Percentiles rank a stretch among this genome's conserved stretches.
Conservation (phyloP, 768 basidiomycete species). For the Lactarius tabidus region DNA sequence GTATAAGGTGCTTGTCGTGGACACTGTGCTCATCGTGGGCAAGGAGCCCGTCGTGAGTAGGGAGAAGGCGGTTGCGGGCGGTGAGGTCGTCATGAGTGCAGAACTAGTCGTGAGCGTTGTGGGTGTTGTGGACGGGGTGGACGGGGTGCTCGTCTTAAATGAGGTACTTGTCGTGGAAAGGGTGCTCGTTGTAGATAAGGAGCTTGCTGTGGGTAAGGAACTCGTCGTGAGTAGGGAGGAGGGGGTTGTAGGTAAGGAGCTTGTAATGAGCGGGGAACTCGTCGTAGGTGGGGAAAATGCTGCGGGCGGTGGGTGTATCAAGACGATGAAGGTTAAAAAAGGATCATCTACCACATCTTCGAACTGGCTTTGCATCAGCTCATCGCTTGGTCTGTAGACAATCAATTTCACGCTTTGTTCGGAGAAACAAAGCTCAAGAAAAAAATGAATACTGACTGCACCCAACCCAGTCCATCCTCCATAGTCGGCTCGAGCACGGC, state of each 20-base stretch:
- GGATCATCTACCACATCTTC: neutral
- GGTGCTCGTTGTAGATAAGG: neutral
- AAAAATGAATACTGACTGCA: neutral
- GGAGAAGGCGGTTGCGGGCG: too few species aligned
- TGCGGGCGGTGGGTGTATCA: slow-evolving; percentile 5
- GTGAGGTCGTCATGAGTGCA: too few species aligned
- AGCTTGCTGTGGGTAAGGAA: neutral
- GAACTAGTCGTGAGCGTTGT: too few species aligned
- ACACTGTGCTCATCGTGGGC: neutral
- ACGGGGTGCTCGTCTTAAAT: neutral
- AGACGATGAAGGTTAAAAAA: slow-evolving; percentile 14
- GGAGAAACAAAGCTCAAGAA: neutral
- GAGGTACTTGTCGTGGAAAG: neutral
- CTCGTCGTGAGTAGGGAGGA: neutral
- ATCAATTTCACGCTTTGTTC: neutral
- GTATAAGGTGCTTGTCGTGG: too few species aligned
- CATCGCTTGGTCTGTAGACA: slow-evolving; percentile 4
- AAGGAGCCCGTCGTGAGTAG: too few species aligned
- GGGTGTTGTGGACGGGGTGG: too few species aligned
- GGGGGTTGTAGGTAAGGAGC: neutral
- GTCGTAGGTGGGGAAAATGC: neutral
- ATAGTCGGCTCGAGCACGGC: neutral
- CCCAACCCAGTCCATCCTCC: slow-evolving; percentile 1
- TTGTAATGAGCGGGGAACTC: neutral
- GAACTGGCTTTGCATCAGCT: slow-evolving; percentile 13